Conservation (phyloP, 164 flowering plant species). For the Magnolia sinica region DNA sequence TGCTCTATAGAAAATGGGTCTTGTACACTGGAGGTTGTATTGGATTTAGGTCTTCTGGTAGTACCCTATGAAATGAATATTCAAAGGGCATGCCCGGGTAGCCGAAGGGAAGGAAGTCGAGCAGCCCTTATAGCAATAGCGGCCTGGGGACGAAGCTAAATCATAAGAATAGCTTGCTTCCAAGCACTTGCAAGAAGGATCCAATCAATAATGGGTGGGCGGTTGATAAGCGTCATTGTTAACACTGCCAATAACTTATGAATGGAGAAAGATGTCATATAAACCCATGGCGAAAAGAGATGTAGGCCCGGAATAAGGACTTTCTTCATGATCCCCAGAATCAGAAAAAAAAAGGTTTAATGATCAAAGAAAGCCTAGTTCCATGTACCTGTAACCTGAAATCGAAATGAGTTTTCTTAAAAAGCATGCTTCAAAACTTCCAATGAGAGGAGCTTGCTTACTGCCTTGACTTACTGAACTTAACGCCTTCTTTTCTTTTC, state of each 20-base stretch:
- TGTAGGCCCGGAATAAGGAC: too few species aligned
- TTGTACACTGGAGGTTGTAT: neutral
- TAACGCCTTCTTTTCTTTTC: too few species aligned
- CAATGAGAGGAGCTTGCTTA: too few species aligned
- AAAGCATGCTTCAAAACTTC: too few species aligned
- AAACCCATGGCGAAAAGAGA: too few species aligned
- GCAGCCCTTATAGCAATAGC: neutral
- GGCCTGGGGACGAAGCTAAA: neutral
- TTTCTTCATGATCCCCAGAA: too few species aligned
- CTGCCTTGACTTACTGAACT: too few species aligned
- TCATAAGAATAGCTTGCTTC: neutral
- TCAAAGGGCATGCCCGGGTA: neutral
- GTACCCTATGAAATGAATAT: neutral
- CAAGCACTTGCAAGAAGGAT: neutral
- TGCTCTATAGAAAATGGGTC: neutral
- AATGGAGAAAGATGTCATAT: neutral
- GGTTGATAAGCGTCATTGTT: neutral
- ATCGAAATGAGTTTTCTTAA: too few species aligned
- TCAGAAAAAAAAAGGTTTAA: too few species aligned
- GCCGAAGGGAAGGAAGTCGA: neutral
- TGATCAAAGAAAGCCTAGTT: too few species aligned
- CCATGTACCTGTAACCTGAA: too few species aligned
- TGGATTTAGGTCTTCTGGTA: too few species aligned
- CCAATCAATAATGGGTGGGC: neutral
- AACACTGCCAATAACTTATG: neutral